phyloP scores from a whole-genome alignment of 2,329 filamentous ascomycete species.

The Fusarium xyrophilum region DNA sequence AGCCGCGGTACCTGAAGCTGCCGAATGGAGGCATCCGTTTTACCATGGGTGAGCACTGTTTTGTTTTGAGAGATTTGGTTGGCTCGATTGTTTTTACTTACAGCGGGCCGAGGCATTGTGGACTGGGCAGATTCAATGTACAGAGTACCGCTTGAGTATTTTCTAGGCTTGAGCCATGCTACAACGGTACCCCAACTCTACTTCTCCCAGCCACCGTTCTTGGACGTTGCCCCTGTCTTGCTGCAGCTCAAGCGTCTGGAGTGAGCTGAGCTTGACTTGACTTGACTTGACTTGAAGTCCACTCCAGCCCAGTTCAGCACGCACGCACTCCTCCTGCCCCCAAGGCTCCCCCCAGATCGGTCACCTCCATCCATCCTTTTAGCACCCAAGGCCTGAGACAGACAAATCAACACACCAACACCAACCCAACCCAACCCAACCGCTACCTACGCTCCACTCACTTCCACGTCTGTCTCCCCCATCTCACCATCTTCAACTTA shows the following conservation, averaged over 20 bases:
- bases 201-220: conserved; percentile 31
- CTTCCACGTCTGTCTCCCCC: conserved; percentile 33
- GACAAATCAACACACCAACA: conserved; percentile 37
- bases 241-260: conserved; percentile 23
- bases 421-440: conserved; percentile 35
- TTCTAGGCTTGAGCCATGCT: background rate
- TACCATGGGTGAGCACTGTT: conserved; percentile 31
- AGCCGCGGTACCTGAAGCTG: conserved; percentile 27
- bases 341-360: background rate
- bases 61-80: conserved; percentile 6
- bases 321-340: background rate
- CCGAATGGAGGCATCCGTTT: conserved; percentile 18
- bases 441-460: conserved; percentile 32
- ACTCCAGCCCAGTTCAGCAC: background rate
- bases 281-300: conserved; percentile 1
- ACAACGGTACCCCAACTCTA: conserved; percentile 11
- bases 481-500: conserved; percentile 36
- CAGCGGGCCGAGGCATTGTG: conserved; percentile 32
- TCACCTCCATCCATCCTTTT: conserved; percentile 14
- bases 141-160: conserved; percentile 16
- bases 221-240: conserved; percentile 24
- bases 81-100: conserved; percentile 16
- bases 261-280: conserved; percentile 29
- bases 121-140: conserved; percentile 5
- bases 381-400: conserved; percentile 18